Evolutionary conservation across 1,139 yeast genomes (phyloP).

Genomic region (Suhomyces choctaworum): DNA sequence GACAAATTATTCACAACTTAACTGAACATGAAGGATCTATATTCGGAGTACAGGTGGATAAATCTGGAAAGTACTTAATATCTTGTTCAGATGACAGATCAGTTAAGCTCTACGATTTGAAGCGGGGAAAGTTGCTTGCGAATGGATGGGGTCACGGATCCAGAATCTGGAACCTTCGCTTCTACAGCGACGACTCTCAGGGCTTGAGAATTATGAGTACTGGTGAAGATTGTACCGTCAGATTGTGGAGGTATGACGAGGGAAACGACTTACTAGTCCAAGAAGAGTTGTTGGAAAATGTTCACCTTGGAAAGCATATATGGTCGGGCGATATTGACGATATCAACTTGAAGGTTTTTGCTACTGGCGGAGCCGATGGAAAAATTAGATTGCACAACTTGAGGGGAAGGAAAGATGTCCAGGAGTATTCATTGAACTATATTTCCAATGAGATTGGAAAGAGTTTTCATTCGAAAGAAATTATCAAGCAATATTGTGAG

Average conservation of each 20-base stretch:
- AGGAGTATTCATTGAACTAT: conserved; percentile 8
- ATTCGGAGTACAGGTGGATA: conserved; percentile 71
- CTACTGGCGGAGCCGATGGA: conserved; percentile 92
- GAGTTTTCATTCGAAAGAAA: conserved; percentile 48
- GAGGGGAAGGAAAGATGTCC: conserved; percentile 20
- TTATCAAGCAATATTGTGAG: conserved; percentile 61
- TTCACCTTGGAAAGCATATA: conserved; percentile 81
- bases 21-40: conserved; percentile 88
- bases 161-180: conserved; percentile 82
- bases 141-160: conserved; percentile 98
- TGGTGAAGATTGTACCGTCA: conserved; percentile 89
- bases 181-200: conserved; percentile 36
- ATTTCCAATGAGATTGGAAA: conserved; percentile 28
- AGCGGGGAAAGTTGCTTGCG: conserved; percentile 57
- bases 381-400: conserved; percentile 65
- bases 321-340: conserved; percentile 77
- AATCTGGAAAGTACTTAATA: conserved; percentile 54
- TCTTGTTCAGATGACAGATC: conserved; percentile 96
- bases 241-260: conserved; percentile 62
- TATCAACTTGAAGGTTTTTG: conserved; percentile 44
- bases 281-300: conserved; percentile 46
- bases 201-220: conserved; percentile 56
- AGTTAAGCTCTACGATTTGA: conserved; percentile 69
- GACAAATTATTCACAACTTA: conserved; percentile 53
- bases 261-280: conserved; percentile 27